Evolutionary conservation across 1,284 basidiomycete species (phyloP).

Genomic region (Puccinia polysora): DNA sequence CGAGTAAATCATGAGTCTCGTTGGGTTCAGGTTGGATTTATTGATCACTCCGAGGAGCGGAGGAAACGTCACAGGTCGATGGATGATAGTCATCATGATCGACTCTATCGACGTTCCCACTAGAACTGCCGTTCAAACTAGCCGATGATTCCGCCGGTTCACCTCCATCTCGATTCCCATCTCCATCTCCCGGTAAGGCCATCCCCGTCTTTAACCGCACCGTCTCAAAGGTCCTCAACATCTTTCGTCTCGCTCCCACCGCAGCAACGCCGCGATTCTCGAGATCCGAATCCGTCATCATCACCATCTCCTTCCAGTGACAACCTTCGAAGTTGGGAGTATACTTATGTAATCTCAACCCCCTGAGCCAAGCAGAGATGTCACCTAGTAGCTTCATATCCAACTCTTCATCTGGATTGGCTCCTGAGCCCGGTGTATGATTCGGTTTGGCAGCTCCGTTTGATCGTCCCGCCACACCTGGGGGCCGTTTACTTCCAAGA

Average conservation of each 20-base stretch:
- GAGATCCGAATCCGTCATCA: slow-evolving; percentile 80
- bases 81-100: neutral
- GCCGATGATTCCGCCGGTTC: neutral
- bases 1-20: too few relatives aligned
- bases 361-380: slow-evolving; percentile 85
- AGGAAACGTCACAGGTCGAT: slow-evolving; percentile 8
- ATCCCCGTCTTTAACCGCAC: slow-evolving; percentile 53
- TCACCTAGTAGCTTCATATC: slow-evolving; percentile 81
- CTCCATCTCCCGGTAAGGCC: slow-evolving; percentile 45
- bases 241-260: slow-evolving; percentile 90
- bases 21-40: neutral
- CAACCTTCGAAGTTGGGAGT: slow-evolving; percentile 91
- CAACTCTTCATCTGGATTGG: slow-evolving; percentile 68
- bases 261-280: slow-evolving; percentile 93
- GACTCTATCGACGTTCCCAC: neutral
- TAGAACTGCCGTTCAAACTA: neutral
- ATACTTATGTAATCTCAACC: slow-evolving; percentile 86
- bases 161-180: neutral
- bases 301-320: slow-evolving; percentile 90
- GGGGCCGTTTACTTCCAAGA: slow-evolving; percentile 37
- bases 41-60: slow-evolving; percentile 4
- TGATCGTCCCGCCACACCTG: slow-evolving; percentile 44
- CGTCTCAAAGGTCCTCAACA: slow-evolving; percentile 60
- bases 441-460: slow-evolving; percentile 43
- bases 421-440: slow-evolving; percentile 48